Evolutionary conservation across 2,329 filamentous ascomycete genomes (phyloP).

Genomic region (Xylaria hypoxylon): DNA sequence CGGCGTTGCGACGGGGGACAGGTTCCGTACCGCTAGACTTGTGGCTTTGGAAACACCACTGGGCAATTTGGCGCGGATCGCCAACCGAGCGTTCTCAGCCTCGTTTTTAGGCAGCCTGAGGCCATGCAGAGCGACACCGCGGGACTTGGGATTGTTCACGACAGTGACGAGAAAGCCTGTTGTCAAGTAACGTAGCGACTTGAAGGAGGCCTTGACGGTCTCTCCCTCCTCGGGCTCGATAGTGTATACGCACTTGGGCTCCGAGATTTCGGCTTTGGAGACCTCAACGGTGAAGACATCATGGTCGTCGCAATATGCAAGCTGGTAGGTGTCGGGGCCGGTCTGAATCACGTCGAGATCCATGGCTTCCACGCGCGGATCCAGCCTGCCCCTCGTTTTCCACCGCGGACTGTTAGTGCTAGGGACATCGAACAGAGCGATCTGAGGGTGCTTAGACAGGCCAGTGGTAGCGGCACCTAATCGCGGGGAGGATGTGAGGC

Average conservation of each 20-base stretch:
- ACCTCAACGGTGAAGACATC: constrained; percentile 75
- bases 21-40: constrained; percentile 79
- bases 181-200: constrained; percentile 69
- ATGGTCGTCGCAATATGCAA: constrained; percentile 83
- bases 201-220: constrained; percentile 63
- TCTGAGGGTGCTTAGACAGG: constrained; percentile 78
- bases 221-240: constrained; percentile 61
- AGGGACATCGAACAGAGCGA: constrained; percentile 81
- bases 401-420: constrained; percentile 64
- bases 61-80: constrained; percentile 69
- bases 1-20: constrained; percentile 67
- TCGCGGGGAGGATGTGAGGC: constrained; percentile 60
- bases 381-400: constrained; percentile 62
- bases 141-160: constrained; percentile 68
- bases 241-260: constrained; percentile 67
- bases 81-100: constrained; percentile 60
- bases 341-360: constrained; percentile 78
- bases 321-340: constrained; percentile 71
- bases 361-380: constrained; percentile 68
- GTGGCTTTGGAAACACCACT: constrained; percentile 78
- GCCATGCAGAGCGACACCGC: constrained; percentile 68
- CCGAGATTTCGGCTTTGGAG: constrained; percentile 56
- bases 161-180: constrained; percentile 68
- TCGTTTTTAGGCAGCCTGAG: constrained; percentile 62
- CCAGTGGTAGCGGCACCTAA: constrained; percentile 84